These are phyloP conservation scores for Sphaerosporella brunnea DNA, from an alignment of 495 filamentous ascomycete genomes.

Conservation along the genomic window DNA sequence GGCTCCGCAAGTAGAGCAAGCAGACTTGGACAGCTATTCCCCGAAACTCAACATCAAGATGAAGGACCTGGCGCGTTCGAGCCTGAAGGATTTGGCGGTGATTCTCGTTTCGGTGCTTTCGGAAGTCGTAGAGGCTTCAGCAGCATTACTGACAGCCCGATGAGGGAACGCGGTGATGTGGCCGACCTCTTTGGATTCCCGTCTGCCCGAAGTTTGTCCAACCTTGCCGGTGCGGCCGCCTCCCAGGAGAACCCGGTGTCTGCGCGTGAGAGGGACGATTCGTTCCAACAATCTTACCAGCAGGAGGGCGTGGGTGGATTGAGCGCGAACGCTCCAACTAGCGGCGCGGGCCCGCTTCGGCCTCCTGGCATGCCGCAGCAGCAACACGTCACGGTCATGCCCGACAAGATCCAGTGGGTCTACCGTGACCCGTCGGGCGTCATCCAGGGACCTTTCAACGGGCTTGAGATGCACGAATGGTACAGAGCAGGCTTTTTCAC, in stretches of 20 bases:
- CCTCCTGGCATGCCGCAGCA: slow-evolving; percentile 19
- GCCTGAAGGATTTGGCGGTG: slow-evolving; percentile 30
- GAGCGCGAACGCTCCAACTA: slow-evolving; percentile 11
- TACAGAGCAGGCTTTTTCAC: slow-evolving; percentile 98
- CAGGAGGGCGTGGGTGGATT: slow-evolving; percentile 17
- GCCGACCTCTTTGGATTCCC: slow-evolving; percentile 39
- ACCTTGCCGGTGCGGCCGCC: slow-evolving; percentile 28
- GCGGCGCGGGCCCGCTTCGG: slow-evolving; percentile 16
- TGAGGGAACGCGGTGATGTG: slow-evolving; percentile 37
- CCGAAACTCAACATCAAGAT: slow-evolving; percentile 60
- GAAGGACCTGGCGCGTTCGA: slow-evolving; percentile 25
- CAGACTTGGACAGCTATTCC: slow-evolving; percentile 76
- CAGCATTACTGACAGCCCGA: slow-evolving; percentile 45
- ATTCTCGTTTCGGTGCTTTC: slow-evolving; percentile 28
- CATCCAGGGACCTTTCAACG: slow-evolving; percentile 85
- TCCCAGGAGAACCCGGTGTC: slow-evolving; percentile 28
- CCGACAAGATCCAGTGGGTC: slow-evolving; percentile 95
- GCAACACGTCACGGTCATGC: slow-evolving; percentile 94
- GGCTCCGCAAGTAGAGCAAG: slow-evolving; percentile 46
- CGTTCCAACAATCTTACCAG: slow-evolving; percentile 18
- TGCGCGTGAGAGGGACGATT: slow-evolving; percentile 22
- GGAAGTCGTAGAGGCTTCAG: slow-evolving; percentile 34
- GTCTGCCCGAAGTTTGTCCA: slow-evolving; percentile 27
- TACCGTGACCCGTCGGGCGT: slow-evolving; percentile 87
- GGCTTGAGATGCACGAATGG: slow-evolving; percentile 98